Base-by-base conservation (phyloP, 2,329 filamentous ascomycete species). In the Fusarium nisikadoi region DNA sequence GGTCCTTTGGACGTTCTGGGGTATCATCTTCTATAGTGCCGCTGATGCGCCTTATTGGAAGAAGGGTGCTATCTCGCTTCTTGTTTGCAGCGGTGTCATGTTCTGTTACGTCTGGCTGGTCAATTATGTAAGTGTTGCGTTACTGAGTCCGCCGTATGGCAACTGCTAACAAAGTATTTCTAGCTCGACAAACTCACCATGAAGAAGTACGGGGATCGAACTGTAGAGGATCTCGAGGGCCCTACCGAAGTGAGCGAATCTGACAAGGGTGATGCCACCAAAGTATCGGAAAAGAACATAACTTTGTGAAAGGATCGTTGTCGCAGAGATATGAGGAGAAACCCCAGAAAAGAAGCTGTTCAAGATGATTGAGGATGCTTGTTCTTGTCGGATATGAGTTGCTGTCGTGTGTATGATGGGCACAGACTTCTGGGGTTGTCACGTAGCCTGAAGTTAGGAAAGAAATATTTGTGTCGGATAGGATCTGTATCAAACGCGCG, bases 1-100 rank as follows among this genome's bases (percentile, higher is more conserved):
- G 45, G 75, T 81, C 2, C 64, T 85, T 31, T 85, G 83, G 66
- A 84, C 84, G 0, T 85, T 84, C 53, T 85, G 84, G 83, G 84
- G 83, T 0, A 83, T 85, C 9, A 73, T 78, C 0, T 69, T 86
- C 12, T 85, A 85, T 47, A 77, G 81, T 17, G 83, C 82, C 1
- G 79, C 78, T 9, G 81, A 85, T 64, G 83, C 82, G 0, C 83
- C 83, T 6, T 84, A 84, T 57, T 84, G 83, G 75, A 68, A 72
- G 41, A 79, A 75, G 27, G 78, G 78, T 1, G 75, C 71, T 6
- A 79, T 79, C 31, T 66, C 73, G 1, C 76, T 79, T 38, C 50
- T 77, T 4, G 59, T 25, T 9, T 63, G 72, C 4, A 67, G 58
- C 9, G 43, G n/a, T 8, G 61, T 74, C 5, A 74, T 72, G 68